A percentile compares a stretch with the other conserved stretches of the same genome.
Conservation (phyloP, 1,139 yeast genomes). For the Saccharomyces pastorianus region DNA sequence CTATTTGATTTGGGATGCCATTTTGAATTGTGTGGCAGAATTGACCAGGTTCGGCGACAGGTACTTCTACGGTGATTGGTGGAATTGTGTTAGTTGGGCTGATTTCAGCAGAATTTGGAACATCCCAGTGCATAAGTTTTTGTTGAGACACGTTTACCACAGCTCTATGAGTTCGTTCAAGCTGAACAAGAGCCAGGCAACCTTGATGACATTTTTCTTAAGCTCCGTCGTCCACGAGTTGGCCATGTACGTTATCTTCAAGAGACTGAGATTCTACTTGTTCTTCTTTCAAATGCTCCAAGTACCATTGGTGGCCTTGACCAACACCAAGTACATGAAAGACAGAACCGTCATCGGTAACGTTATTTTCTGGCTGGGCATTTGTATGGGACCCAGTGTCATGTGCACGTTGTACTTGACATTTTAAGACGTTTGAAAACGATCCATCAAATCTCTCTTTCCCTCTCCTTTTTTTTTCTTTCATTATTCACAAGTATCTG, state of each 20-base stretch:
- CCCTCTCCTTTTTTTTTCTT: neutral
- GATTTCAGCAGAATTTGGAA: conserved; percentile 94
- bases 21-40: conserved; percentile 82
- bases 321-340: conserved; percentile 45
- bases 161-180: conserved; percentile 76
- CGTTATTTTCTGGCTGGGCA: conserved; percentile 84
- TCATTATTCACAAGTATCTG: neutral
- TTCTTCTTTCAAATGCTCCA: conserved; percentile 71
- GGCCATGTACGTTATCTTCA: conserved; percentile 84
- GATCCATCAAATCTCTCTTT: neutral
- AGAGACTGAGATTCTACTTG: conserved; percentile 70
- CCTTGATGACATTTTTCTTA: conserved; percentile 70
- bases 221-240: conserved; percentile 83
- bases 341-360: conserved; percentile 62
- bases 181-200: conserved; percentile 59
- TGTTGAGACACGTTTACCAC: conserved; percentile 89
- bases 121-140: conserved; percentile 84
- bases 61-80: conserved; percentile 92
- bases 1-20: conserved; percentile 91
- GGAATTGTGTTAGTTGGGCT: conserved; percentile 93
- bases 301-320: conserved; percentile 52
- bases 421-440: conserved; percentile 36
- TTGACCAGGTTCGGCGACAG: conserved; percentile 80
- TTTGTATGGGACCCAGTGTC: conserved; percentile 82
- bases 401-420: conserved; percentile 79